A percentile compares a stretch with the other conserved stretches of the same genome.
Conservation (phyloP, 2,329 filamentous ascomycete genomes). For the Triangularia verruculosa region DNA sequence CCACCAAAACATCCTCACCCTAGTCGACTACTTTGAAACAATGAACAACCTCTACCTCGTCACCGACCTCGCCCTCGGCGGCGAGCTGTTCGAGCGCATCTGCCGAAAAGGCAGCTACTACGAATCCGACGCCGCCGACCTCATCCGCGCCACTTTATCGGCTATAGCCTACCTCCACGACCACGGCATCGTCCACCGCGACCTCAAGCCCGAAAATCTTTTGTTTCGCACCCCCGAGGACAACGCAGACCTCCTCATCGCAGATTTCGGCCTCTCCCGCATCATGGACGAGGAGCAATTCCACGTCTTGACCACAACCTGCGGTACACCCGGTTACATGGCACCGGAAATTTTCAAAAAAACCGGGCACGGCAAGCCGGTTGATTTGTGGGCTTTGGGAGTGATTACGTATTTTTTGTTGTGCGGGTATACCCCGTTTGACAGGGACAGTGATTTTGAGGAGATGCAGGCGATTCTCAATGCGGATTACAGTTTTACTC, state of each 20-base stretch:
- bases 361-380: slow-evolving; percentile 93
- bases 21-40: slow-evolving; percentile 99
- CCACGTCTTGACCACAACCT: slow-evolving; percentile 95
- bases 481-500: slow-evolving; percentile 94
- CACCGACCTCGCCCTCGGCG: slow-evolving; percentile 91
- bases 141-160: slow-evolving; percentile 90
- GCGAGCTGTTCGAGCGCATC: slow-evolving; percentile 96
- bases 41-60: slow-evolving; percentile 99
- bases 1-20: slow-evolving; percentile 93
- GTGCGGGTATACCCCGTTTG: slow-evolving; percentile 97
- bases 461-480: slow-evolving; percentile 99
- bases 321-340: slow-evolving; percentile 98
- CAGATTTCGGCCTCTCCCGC: slow-evolving; percentile 90
- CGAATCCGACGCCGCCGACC: slow-evolving; percentile 91
- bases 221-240: slow-evolving; percentile 97
- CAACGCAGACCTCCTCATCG: slow-evolving; percentile 93
- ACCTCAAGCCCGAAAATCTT: slow-evolving; percentile 95
- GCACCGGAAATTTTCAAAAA: slow-evolving; percentile 99
- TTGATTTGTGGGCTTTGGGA: slow-evolving; percentile 97
- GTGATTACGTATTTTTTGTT: slow-evolving; percentile 99
- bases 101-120: slow-evolving; percentile 98
- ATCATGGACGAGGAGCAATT: slow-evolving; percentile 99
- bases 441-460: slow-evolving; percentile 94
- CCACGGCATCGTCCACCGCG: slow-evolving; percentile 96
- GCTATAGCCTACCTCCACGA: slow-evolving; percentile 99